Conservation (phyloP, 129 eudicot genomes). For the Pittosporum tobira region DNA sequence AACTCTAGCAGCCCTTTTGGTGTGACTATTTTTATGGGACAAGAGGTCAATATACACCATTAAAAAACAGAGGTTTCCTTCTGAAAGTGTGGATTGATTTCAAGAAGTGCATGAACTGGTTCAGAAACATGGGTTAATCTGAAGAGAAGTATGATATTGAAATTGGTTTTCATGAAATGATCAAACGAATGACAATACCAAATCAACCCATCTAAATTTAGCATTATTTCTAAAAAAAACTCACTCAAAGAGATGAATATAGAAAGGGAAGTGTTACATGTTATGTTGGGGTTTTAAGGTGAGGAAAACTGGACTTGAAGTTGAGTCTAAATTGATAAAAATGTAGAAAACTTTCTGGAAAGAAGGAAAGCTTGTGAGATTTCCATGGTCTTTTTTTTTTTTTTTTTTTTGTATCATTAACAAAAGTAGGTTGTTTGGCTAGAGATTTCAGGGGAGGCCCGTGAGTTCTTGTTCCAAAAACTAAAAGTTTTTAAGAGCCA, state of each 20-base stretch:
- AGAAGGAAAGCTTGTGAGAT: slow-evolving; percentile 22
- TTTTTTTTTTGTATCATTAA: slow-evolving; percentile 21
- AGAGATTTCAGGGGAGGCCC: slow-evolving; percentile 45
- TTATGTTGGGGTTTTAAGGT: slow-evolving; percentile 16
- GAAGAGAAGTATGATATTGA: slow-evolving; percentile 7
- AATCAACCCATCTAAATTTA: slow-evolving; percentile 22
- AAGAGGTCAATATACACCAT: slow-evolving; percentile 22
- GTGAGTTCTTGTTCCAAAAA: slow-evolving; percentile 54
- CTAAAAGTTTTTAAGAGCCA: slow-evolving; percentile 11
- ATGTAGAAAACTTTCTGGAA: slow-evolving; percentile 1
- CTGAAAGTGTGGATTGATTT: slow-evolving; percentile 49
- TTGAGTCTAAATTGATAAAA: not conserved
- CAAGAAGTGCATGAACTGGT: slow-evolving; percentile 55
- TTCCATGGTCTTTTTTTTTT: slow-evolving; percentile 27
- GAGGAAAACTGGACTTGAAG: slow-evolving; percentile 9
- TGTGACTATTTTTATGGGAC: slow-evolving; percentile 10
- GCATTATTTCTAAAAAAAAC: slow-evolving; percentile 20
- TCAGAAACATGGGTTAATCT: slow-evolving; percentile 45
- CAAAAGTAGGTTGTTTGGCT: slow-evolving; percentile 27
- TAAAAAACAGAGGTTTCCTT: slow-evolving; percentile 18
- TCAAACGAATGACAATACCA: slow-evolving; percentile 15
- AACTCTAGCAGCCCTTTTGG: slow-evolving; percentile 6
- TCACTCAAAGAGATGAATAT: slow-evolving; percentile 12
- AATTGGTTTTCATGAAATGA: slow-evolving; percentile 34
- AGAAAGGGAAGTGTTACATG: slow-evolving; percentile 28